These are phyloP conservation scores for Candida tropicalis DNA, from an alignment of 1,139 yeast species.

Conservation along the genomic window DNA sequence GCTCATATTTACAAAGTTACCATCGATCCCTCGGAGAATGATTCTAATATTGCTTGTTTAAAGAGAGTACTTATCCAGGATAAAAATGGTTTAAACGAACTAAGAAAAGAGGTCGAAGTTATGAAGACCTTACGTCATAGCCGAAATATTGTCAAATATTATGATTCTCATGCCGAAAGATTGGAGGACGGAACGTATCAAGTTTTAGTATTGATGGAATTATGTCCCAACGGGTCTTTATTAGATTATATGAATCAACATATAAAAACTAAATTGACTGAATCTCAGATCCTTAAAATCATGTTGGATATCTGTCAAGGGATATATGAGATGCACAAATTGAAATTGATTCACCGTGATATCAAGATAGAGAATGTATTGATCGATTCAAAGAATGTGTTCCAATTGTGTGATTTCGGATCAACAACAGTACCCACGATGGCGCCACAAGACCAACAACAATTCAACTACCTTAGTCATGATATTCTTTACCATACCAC, in stretches of 20 bases:
- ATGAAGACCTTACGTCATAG: slow-evolving; percentile 68
- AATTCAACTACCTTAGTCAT: slow-evolving; percentile 59
- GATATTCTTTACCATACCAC: slow-evolving; percentile 78
- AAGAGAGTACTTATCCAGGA: slow-evolving; percentile 76
- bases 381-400: slow-evolving; percentile 55
- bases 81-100: slow-evolving; percentile 62
- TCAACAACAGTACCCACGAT: slow-evolving; percentile 63
- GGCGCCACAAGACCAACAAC: slow-evolving; percentile 68
- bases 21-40: slow-evolving; percentile 44
- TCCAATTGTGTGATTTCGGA: slow-evolving; percentile 79
- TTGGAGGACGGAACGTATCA: slow-evolving; percentile 61
- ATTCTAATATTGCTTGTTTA: slow-evolving; percentile 57
- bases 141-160: slow-evolving; percentile 63
- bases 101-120: slow-evolving; percentile 78
- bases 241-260: slow-evolving; percentile 76
- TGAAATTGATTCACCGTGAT: slow-evolving; percentile 69
- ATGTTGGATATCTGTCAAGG: slow-evolving; percentile 70
- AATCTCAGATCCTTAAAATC: slow-evolving; percentile 63
- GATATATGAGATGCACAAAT: slow-evolving; percentile 70
- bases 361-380: slow-evolving; percentile 79
- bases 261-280: slow-evolving; percentile 62
- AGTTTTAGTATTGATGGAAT: slow-evolving; percentile 76
- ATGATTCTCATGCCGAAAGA: slow-evolving; percentile 77
- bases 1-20: slow-evolving; percentile 62
- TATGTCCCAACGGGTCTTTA: slow-evolving; percentile 71